phyloP scores from a whole-genome alignment of 2,329 filamentous ascomycete genomes.

The Penicillium sp. region DNA sequence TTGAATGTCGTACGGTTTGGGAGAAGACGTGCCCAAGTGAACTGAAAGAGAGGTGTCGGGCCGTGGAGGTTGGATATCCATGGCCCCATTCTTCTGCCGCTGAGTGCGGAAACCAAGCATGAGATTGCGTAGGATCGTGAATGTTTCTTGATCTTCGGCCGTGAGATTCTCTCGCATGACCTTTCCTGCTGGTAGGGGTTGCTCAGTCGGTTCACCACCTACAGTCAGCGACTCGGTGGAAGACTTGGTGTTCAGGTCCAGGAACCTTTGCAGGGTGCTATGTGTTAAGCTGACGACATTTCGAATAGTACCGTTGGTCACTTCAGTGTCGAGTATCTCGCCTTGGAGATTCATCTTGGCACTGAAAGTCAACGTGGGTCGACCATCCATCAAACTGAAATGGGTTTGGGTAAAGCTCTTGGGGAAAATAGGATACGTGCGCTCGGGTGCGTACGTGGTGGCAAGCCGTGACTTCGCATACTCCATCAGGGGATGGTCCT shows the following conservation, averaged over 20 bases:
- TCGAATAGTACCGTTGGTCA: conserved; percentile 48
- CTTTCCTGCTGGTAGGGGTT: conserved; percentile 10
- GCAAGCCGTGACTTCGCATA: conserved; percentile 51
- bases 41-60: conserved; percentile 21
- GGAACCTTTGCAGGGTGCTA: conserved; percentile 33
- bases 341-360: conserved; percentile 49
- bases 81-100: conserved; percentile 35
- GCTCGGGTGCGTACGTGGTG: conserved; percentile 50
- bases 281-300: conserved; percentile 53
- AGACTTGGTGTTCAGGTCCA: conserved; percentile 24
- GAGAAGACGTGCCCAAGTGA: conserved; percentile 16
- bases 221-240: conserved; percentile 22
- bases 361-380: conserved; percentile 58
- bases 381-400: conserved; percentile 49
- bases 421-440: conserved; percentile 53
- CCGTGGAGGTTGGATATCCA: conserved; percentile 26
- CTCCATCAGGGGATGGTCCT: conserved; percentile 47
- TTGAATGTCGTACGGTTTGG: conserved; percentile 27
- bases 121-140: conserved; percentile 33
- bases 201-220: conserved; percentile 25
- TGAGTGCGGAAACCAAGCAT: conserved; percentile 35
- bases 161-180: conserved; percentile 25
- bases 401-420: conserved; percentile 42
- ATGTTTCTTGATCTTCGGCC: conserved; percentile 30
- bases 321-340: conserved; percentile 48